A percentile compares a stretch with the other conserved stretches of the same genome.
Evolutionary conservation across 2,329 filamentous ascomycete genomes (phyloP).

Genomic region (Talaromyces islandicus): DNA sequence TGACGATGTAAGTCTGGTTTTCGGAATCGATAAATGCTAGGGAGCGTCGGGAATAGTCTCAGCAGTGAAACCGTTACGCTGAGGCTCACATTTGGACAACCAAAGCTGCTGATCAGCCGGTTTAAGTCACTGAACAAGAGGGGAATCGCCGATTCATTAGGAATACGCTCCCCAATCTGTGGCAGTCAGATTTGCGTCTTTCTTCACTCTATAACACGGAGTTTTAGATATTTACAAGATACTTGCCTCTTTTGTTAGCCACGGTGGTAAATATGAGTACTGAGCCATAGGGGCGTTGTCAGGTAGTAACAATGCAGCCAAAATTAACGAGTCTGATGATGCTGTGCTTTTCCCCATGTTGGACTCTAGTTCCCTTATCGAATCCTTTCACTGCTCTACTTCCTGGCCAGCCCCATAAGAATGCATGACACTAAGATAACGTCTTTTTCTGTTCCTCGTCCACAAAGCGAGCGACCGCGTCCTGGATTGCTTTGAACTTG

Average conservation of each 20-base stretch:
- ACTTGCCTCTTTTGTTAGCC: neutral
- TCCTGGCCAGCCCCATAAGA: conserved; percentile 2
- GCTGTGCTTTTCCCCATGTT: neutral
- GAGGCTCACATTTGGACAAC: too few relatives aligned
- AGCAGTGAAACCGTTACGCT: neutral
- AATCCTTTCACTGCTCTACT: conserved; percentile 1
- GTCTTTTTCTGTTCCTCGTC: neutral
- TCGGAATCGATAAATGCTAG: neutral
- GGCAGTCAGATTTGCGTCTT: neutral
- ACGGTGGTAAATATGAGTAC: neutral
- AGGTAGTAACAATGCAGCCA: neutral
- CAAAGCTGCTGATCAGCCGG: too few relatives aligned
- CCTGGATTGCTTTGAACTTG: neutral
- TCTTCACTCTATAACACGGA: too few relatives aligned
- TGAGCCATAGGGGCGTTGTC: neutral
- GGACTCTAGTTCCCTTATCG: neutral
- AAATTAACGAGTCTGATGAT: neutral
- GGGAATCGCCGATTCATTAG: too few relatives aligned
- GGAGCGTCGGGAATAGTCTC: neutral
- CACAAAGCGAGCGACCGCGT: neutral
- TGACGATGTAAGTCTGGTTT: conserved; percentile 2
- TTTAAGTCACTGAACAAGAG: too few relatives aligned
- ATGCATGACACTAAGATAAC: conserved; percentile 1
- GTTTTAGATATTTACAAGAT: neutral
- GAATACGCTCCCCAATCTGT: neutral